These are phyloP conservation scores for Phialophora verrucosa DNA, from an alignment of 2,329 filamentous ascomycete genomes.

Conservation along the genomic window DNA sequence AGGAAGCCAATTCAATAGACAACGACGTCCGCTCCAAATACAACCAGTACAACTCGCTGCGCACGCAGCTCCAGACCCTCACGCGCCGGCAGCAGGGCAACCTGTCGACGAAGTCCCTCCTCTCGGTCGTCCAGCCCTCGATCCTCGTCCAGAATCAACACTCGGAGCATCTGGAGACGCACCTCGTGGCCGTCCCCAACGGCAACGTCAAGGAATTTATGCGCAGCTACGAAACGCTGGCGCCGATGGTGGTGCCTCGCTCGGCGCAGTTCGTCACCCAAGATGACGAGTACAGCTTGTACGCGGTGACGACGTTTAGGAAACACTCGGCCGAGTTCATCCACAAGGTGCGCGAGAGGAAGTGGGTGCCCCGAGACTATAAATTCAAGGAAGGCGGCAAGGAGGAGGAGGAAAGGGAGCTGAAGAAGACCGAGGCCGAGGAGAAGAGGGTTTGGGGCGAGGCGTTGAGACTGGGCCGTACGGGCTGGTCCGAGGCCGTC, in stretches of 20 bases:
- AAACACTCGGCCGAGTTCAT: conserved; percentile 86
- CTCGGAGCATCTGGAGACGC: conserved; percentile 96
- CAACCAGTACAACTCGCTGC: conserved; percentile 90
- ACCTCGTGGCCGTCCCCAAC: conserved; percentile 85
- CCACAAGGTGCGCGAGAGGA: conserved; percentile 87
- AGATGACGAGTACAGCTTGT: conserved; percentile 89
- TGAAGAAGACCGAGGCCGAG: conserved; percentile 79
- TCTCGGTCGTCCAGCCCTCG: conserved; percentile 79
- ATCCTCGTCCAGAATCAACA: conserved; percentile 72
- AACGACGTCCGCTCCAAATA: conserved; percentile 95
- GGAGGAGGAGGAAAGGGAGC: conserved; percentile 86
- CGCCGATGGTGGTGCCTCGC: conserved; percentile 91
- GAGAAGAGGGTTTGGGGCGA: conserved; percentile 94
- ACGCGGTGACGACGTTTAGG: conserved; percentile 90
- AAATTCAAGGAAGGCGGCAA: conserved; percentile 88
- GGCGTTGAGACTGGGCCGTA: conserved; percentile 81
- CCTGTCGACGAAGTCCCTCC: conserved; percentile 86
- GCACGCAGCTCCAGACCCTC: conserved; percentile 78
- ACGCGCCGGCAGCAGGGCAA: conserved; percentile 93
- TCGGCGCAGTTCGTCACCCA: conserved; percentile 79
- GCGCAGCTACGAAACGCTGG: conserved; percentile 83
- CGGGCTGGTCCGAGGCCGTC: conserved; percentile 93
- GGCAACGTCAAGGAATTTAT: conserved; percentile 85
- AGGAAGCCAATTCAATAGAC: conserved; percentile 91
- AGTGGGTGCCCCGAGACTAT: conserved; percentile 94